Conservation (phyloP, 2,329 filamentous ascomycete genomes). For the Coccinonectria pachysandricola region DNA sequence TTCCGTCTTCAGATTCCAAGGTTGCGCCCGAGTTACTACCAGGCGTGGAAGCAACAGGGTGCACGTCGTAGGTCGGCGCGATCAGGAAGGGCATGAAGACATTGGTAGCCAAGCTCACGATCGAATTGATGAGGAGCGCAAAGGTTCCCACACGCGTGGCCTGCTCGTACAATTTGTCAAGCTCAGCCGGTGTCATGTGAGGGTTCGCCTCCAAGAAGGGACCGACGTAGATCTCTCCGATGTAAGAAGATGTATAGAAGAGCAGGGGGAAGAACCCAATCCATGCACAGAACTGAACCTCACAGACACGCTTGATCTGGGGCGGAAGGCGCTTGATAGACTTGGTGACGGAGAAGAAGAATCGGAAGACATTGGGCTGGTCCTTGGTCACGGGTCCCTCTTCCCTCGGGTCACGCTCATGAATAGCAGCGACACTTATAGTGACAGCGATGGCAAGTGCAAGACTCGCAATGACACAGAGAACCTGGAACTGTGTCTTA, state of each 20-base stretch:
- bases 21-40: slow-evolving; percentile 22
- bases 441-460: slow-evolving; percentile 59
- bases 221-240: slow-evolving; percentile 86
- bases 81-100: slow-evolving; percentile 79
- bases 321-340: slow-evolving; percentile 71
- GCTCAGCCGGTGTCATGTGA: slow-evolving; percentile 62
- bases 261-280: slow-evolving; percentile 93
- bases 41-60: slow-evolving; percentile 21
- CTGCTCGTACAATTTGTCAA: slow-evolving; percentile 71
- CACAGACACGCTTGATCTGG: slow-evolving; percentile 73
- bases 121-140: slow-evolving; percentile 77
- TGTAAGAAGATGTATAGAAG: slow-evolving; percentile 90
- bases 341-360: slow-evolving; percentile 68
- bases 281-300: slow-evolving; percentile 80
- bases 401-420: slow-evolving; percentile 69
- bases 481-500: slow-evolving; percentile 82
- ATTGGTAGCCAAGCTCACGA: slow-evolving; percentile 73
- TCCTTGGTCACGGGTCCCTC: slow-evolving; percentile 53
- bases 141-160: slow-evolving; percentile 83
- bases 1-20: slow-evolving; percentile 21
- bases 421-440: slow-evolving; percentile 58
- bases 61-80: slow-evolving; percentile 61
- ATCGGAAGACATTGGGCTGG: slow-evolving; percentile 58
- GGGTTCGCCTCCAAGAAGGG: slow-evolving; percentile 70
- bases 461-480: slow-evolving; percentile 76